These are phyloP conservation scores for Colletotrichum sansevieriae DNA, from an alignment of 2,329 filamentous ascomycete genomes.

Conservation along the genomic window DNA sequence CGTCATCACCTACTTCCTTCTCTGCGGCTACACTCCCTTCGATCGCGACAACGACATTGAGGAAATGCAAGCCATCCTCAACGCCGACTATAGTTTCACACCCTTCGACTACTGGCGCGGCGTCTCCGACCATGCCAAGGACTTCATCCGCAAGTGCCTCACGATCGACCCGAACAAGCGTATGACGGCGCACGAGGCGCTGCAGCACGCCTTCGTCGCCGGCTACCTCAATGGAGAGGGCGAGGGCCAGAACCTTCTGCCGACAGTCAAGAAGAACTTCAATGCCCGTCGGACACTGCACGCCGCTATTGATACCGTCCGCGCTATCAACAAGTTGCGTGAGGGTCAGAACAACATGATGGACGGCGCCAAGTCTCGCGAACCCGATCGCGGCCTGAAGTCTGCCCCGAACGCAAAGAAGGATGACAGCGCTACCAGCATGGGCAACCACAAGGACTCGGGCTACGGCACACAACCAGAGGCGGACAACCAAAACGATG, in stretches of 20 bases:
- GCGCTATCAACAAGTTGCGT: conserved; percentile 78
- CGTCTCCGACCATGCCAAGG: conserved; percentile 85
- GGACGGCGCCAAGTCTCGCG: conserved; percentile 68
- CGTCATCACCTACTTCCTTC: conserved; percentile 97
- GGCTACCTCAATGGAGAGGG: conserved; percentile 61
- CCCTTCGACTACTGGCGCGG: conserved; percentile 97
- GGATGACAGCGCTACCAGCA: conserved; percentile 61
- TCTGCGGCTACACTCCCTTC: conserved; percentile 98
- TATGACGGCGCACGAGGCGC: conserved; percentile 89
- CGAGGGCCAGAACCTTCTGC: conserved; percentile 73
- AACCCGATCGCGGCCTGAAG: conserved; percentile 58
- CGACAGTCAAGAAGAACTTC: conserved; percentile 81
- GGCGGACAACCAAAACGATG: conserved; percentile 53
- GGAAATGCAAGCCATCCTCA: conserved; percentile 99
- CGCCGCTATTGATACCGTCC: conserved; percentile 78
- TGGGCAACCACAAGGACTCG: conserved; percentile 58
- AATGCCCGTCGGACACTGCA: conserved; percentile 77
- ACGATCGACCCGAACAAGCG: conserved; percentile 89
- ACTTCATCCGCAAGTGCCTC: conserved; percentile 92
- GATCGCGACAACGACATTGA: conserved; percentile 97
- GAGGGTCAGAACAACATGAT: conserved; percentile 73
- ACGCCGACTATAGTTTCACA: conserved; percentile 95
- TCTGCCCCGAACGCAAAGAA: conserved; percentile 51
- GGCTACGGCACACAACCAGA: conserved; percentile 61
- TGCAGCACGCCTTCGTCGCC: conserved; percentile 75